These are phyloP conservation scores for Penicillium psychrosexuale DNA, from an alignment of 2,329 filamentous ascomycete genomes.

Conservation along the genomic window DNA sequence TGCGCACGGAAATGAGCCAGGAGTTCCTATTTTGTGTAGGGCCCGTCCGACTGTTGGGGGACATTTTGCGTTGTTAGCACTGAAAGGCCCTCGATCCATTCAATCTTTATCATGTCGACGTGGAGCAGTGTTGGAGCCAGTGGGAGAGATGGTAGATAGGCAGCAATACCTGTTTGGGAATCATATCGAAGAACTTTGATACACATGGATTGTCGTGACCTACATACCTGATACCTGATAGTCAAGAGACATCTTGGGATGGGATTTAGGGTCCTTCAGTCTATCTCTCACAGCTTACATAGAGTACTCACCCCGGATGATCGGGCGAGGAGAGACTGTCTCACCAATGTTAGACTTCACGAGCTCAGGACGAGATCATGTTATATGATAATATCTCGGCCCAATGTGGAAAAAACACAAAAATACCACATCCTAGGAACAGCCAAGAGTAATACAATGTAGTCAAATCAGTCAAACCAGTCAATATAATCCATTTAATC, in stretches of 20 bases:
- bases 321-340: not conserved
- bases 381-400: not conserved
- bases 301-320: not conserved
- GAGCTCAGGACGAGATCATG: not conserved
- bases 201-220: not conserved
- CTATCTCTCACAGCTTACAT: not conserved
- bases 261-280: not conserved
- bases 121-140: not conserved
- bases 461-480: not conserved
- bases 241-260: not conserved
- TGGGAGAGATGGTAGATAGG: not conserved
- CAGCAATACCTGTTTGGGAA: not conserved
- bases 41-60: conserved; percentile 45
- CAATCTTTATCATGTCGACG: conserved; percentile 12
- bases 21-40: conserved; percentile 33
- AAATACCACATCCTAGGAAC: too few relatives aligned
- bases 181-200: conserved; percentile 15
- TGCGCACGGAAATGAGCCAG: conserved; percentile 30
- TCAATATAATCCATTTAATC: not conserved
- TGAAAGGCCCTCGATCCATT: conserved; percentile 32
- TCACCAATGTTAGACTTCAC: not conserved
- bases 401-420: not conserved
- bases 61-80: conserved; percentile 43
- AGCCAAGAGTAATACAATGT: not conserved
- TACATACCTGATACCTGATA: not conserved